Evolutionary conservation across 2,329 filamentous ascomycete species (phyloP), one percentile per base, ranked within the genome.

Genomic region (Zymoseptoria pseudotritici): DNA sequence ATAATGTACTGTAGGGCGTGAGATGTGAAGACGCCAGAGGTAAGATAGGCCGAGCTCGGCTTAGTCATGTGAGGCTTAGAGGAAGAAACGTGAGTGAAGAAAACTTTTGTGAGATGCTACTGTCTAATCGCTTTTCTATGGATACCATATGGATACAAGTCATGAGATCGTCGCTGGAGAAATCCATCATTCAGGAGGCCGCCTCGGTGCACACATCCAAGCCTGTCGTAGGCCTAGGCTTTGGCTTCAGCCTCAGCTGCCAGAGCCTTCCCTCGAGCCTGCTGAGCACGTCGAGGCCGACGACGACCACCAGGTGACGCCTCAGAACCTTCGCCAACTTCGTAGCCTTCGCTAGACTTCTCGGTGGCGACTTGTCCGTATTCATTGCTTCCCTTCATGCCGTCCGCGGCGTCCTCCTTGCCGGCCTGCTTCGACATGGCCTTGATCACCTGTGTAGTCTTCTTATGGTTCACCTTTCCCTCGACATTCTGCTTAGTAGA

Each of bases 261-360:
- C 19, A 55, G 58, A 22, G 56, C 56, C 24, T 52, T 46, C 2
- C 53, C 56, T 20, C 53, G 50, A 19, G 19, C 46, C 42, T 58
- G 53, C 59, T 63, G 61, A 29, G 53, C 26, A 51, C 61, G 61
- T 8, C 58, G 31, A 26, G 58, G 56, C 20, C 59, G 59, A 31
- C 61, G 46, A 58, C 61, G 61, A 29, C 29, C 13, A 46, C 36
- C n/a, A 55, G 53, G 20, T 1, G 53, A 42, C 10, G n/a, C n/a
- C 11, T 21, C 29, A 9, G 17, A 54, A 7, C 22, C 26, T 55
- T 55, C 17, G 17, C 8, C 19, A 29, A 26, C 9, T 42, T 19
- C 36, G 2, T 17, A n/a, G n/a, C 53, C 4, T 22, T 19, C 17
- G 13, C 4, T 46, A 1, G 36, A n/a, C 1, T 46, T 46, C 4